Percentiles rank a stretch among this genome's conserved stretches.
phyloP scores from a whole-genome alignment of 176 grass and related monocot species.

The Typha latifolia region DNA sequence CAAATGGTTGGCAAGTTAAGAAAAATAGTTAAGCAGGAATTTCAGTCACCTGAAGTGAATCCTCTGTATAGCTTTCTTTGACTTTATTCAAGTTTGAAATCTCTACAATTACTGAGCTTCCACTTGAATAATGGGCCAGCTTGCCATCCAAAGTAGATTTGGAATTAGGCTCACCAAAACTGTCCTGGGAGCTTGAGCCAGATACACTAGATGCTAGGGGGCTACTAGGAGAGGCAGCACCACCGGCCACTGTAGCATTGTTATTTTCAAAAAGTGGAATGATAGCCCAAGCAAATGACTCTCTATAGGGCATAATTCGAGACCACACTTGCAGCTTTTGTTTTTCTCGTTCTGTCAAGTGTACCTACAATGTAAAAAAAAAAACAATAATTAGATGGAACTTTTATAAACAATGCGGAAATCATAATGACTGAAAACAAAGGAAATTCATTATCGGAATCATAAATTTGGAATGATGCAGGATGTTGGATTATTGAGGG shows the following conservation, averaged over 20 bases:
- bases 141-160: conserved; percentile 82
- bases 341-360: conserved; percentile 89
- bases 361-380: conserved; percentile 48
- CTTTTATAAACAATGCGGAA: too few species aligned
- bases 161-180: conserved; percentile 69
- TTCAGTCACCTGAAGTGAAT: conserved; percentile 72
- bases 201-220: conserved; percentile 66
- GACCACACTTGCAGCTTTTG: conserved; percentile 99
- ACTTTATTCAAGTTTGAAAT: conserved; percentile 98
- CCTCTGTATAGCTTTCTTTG: conserved; percentile 97
- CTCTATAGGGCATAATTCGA: conserved; percentile 76
- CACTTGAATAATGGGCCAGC: conserved; percentile 69
- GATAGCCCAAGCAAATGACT: conserved; percentile 92
- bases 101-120: conserved; percentile 84
- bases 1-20: too few species aligned
- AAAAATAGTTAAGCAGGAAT: too few species aligned
- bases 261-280: conserved; percentile 87
- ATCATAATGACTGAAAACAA: too few species aligned
- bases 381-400: conserved; percentile 16
- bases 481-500: too few species aligned
- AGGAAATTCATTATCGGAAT: too few species aligned
- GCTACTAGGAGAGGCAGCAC: conserved; percentile 77
- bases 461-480: too few species aligned
- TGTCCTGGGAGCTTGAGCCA: conserved; percentile 78
- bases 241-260: conserved; percentile 43